Evolutionary conservation across 805 yeast genomes (phyloP).

Genomic region (Priceomyces castillae): DNA sequence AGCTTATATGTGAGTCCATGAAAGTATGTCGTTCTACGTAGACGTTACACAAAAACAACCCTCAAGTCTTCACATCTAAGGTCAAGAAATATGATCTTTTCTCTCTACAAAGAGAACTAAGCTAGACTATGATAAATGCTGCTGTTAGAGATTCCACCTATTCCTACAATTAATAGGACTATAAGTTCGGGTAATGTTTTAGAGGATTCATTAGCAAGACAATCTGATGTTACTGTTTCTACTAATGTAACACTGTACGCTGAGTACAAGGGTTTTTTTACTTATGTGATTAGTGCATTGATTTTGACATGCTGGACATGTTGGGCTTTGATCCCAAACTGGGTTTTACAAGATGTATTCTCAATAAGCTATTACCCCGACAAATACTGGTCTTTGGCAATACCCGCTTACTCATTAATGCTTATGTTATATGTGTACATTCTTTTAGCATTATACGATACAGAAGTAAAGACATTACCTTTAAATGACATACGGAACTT

Average conservation of each 20-base stretch:
- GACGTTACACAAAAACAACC: too few relatives aligned
- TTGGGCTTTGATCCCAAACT: slow-evolving; percentile 76
- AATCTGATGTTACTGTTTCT: slow-evolving; percentile 63
- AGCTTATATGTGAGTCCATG: too few relatives aligned
- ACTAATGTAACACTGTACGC: slow-evolving; percentile 54
- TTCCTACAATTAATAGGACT: background rate
- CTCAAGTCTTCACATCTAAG: too few relatives aligned
- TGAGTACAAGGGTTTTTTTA: slow-evolving; percentile 87
- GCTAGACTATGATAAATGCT: background rate
- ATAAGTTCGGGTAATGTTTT: background rate
- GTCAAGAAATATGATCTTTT: too few relatives aligned
- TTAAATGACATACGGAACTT: slow-evolving; percentile 61
- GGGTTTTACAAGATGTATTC: slow-evolving; percentile 43
- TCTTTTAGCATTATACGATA: slow-evolving; percentile 67
- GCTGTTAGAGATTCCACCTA: background rate
- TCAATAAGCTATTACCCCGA: slow-evolving; percentile 78
- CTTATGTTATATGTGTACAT: slow-evolving; percentile 70
- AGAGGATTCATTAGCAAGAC: slow-evolving; percentile 57
- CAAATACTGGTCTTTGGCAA: slow-evolving; percentile 84
- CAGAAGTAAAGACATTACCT: slow-evolving; percentile 66
- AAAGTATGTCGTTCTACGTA: too few relatives aligned
- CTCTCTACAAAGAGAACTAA: too few relatives aligned
- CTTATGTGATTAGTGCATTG: slow-evolving; percentile 64
- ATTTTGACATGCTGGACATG: slow-evolving; percentile 54
- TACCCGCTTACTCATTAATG: slow-evolving; percentile 71